Evolutionary conservation across 768 basidiomycete genomes (phyloP).

Genomic region (Epithele typhae): DNA sequence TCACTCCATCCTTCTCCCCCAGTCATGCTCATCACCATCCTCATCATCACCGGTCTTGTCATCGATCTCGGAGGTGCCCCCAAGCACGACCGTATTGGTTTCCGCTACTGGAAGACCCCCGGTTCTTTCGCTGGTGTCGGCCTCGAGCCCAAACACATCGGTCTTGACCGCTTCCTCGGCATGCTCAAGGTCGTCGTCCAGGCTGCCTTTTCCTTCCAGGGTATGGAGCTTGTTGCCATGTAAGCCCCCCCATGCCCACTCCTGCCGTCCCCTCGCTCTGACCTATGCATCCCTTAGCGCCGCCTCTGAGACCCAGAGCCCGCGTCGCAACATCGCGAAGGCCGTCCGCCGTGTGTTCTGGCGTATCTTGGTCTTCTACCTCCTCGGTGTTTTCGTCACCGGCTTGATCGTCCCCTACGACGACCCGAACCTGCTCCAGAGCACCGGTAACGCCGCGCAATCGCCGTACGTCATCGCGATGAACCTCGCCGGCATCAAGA

Average conservation of each 20-base stretch:
- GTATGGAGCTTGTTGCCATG: slow-evolving; percentile 73
- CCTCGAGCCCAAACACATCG: slow-evolving; percentile 26
- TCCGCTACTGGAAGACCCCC: slow-evolving; percentile 70
- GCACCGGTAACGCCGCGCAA: slow-evolving; percentile 61
- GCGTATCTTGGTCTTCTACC: slow-evolving; percentile 77
- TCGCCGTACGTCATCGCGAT: slow-evolving; percentile 89
- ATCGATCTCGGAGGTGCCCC: slow-evolving; percentile 81
- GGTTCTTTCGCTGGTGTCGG: slow-evolving; percentile 42
- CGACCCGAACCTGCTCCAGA: slow-evolving; percentile 46
- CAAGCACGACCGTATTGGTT: slow-evolving; percentile 58
- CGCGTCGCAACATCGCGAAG: slow-evolving; percentile 73
- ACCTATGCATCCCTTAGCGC: slow-evolving; percentile 49
- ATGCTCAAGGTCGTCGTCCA: slow-evolving; percentile 41
- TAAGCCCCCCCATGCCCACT: no score
- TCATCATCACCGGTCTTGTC: slow-evolving; percentile 59
- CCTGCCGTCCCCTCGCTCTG: no score
- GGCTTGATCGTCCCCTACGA: slow-evolving; percentile 78
- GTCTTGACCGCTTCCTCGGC: slow-evolving; percentile 39
- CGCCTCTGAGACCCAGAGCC: slow-evolving; percentile 74
- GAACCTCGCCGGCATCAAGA: slow-evolving; percentile 64
- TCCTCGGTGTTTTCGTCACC: slow-evolving; percentile 67
- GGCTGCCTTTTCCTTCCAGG: slow-evolving; percentile 74
- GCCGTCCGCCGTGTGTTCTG: slow-evolving; percentile 76
- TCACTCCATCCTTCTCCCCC: not conserved
- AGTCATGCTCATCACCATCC: slow-evolving; percentile 59